Conservation (phyloP, 441 rosid genomes). For the Eutrema salsugineum region DNA sequence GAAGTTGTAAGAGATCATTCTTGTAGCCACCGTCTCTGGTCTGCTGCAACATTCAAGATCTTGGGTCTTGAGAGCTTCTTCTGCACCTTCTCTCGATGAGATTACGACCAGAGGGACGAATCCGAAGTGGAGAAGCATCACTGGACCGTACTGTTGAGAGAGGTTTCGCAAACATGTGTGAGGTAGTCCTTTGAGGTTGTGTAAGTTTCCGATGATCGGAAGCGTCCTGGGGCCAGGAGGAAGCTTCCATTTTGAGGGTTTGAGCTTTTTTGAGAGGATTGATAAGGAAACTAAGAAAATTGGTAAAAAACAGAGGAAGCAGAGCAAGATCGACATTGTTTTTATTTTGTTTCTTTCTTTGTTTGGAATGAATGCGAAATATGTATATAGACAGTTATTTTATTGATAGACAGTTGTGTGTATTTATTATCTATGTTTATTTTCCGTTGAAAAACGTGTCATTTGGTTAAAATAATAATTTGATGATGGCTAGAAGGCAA, state of each 20-base stretch:
- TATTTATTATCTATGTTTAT: no score
- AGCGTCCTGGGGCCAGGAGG: conserved; percentile 42
- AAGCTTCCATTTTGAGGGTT: conserved; percentile 14
- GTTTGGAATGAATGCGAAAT: neutral
- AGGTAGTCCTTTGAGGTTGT: conserved; percentile 25
- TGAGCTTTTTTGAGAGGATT: neutral
- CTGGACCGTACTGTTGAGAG: conserved; percentile 38
- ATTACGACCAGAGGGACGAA: conserved; percentile 34
- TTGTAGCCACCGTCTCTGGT: conserved; percentile 27
- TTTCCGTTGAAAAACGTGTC: no score
- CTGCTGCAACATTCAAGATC: conserved; percentile 40
- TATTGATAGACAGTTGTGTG: no score
- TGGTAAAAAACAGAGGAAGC: neutral
- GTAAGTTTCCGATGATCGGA: conserved; percentile 41
- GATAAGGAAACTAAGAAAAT: conserved; percentile 14
- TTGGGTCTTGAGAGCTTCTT: conserved; percentile 34
- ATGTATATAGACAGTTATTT: no score
- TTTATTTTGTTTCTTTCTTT: neutral
- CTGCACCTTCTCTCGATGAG: conserved; percentile 39
- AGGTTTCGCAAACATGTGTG: conserved; percentile 27
- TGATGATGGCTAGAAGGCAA: no score
- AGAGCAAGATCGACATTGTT: conserved; percentile 13
- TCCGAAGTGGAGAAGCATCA: conserved; percentile 39
- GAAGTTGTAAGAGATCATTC: conserved; percentile 43
- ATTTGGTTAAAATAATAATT: no score